These are phyloP conservation scores for Pichia norvegensis DNA, from an alignment of 1,139 yeast genomes.

Conservation along the genomic window DNA sequence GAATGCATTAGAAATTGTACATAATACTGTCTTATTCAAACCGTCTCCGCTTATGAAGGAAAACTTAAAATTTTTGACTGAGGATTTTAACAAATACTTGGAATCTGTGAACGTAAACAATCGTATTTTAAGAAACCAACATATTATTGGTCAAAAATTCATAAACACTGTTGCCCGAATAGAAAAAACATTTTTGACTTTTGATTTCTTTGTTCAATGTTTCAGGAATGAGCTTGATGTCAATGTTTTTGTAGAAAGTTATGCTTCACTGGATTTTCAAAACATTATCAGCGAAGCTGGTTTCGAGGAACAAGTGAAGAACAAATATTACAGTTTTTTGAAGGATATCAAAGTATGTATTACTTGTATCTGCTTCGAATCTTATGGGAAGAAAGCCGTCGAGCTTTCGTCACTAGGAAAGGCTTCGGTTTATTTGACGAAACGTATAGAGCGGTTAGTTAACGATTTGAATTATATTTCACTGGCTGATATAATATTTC, in stretches of 20 bases:
- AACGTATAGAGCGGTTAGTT: background rate
- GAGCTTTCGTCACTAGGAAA: background rate
- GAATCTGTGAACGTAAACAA: no score
- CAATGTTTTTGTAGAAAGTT: background rate
- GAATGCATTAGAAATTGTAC: background rate
- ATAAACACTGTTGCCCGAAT: no score
- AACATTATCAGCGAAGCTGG: background rate
- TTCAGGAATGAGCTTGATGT: background rate
- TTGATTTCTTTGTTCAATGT: background rate
- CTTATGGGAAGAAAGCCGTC: slow-evolving; percentile 8
- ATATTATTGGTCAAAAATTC: background rate
- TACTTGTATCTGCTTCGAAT: background rate
- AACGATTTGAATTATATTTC: background rate
- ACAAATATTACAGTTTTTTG: background rate
- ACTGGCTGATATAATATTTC: background rate
- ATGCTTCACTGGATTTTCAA: background rate
- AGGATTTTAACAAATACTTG: background rate
- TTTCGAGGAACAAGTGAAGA: background rate
- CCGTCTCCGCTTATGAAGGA: background rate
- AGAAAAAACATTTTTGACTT: background rate
- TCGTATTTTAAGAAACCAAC: background rate
- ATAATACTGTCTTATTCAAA: background rate
- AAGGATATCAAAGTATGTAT: background rate
- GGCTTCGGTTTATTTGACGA: background rate
- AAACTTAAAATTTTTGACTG: background rate